Evolutionary conservation across 2,329 filamentous ascomycete genomes (phyloP).

Genomic region (Apiospora hydei): DNA sequence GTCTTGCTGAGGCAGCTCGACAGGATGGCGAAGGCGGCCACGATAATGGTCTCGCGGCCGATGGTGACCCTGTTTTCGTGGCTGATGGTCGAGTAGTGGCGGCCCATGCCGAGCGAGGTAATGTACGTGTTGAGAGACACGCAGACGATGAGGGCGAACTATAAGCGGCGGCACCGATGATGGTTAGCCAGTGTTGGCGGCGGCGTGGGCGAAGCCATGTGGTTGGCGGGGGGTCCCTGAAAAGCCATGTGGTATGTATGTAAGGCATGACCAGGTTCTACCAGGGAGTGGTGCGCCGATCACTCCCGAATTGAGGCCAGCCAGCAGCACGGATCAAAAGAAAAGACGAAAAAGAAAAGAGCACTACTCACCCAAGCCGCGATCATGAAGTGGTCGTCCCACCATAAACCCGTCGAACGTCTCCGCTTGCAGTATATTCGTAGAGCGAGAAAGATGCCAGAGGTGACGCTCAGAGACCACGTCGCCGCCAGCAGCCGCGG

Average conservation of each 20-base stretch:
- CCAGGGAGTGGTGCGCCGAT: background rate
- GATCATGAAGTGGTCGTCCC: constrained; percentile 47
- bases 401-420: constrained; percentile 45
- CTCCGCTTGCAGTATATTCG: constrained; percentile 48
- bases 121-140: constrained; percentile 43
- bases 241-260: background rate
- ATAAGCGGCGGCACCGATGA: background rate
- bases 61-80: constrained; percentile 31
- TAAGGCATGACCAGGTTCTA: background rate
- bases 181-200: background rate
- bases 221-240: too few species aligned
- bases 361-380: constrained; percentile 42
- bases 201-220: too few species aligned
- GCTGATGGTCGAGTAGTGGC: constrained; percentile 32
- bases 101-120: constrained; percentile 38
- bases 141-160: constrained; percentile 40
- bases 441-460: constrained; percentile 39
- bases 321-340: background rate
- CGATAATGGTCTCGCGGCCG: constrained; percentile 33
- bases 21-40: constrained; percentile 34
- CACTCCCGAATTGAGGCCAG: background rate
- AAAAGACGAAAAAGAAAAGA: background rate
- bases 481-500: constrained; percentile 33
- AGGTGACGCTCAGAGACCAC: constrained; percentile 39
- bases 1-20: constrained; percentile 34